Evolutionary conservation across 2,329 filamentous ascomycete genomes (phyloP), one percentile per base, ranked within the genome.

Genomic region (Pseudocercospora musae): DNA sequence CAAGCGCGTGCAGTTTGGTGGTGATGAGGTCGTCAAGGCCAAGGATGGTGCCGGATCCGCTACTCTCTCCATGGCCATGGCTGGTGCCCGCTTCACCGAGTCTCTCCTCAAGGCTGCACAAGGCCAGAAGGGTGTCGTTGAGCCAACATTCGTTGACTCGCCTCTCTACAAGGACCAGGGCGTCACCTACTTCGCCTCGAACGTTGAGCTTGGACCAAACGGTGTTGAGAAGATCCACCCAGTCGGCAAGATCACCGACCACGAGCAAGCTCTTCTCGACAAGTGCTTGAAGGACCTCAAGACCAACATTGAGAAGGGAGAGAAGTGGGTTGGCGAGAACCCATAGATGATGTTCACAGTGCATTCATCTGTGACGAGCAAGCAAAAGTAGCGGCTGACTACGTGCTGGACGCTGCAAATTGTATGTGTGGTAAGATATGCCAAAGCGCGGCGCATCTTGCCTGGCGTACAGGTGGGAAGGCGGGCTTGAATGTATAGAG

Each of bases 141-240:
- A 99, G 89, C 93, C 93, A 72, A 93, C 94, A 67, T 99, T 96
- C 75, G 93, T 99, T 76, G 92, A 99, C 82, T 94, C 89, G 78
- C 93, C 94, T 68, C 88, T 98, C 71, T 98, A 92, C 91, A 97
- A 97, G 89, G 92, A 97, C 84, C 90, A 96, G 84, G 95, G 94
- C 76, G 87, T 96, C 75, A 90, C 96, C 65, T 99, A 96, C 90
- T 99, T 99, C 84, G 89, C 92, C 77, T 93, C 90, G 82, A 89
- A 87, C 80, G 91, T 99, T 77, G 91, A 96, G 85, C 91, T 99
- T 75, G 95, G 95, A 82, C 92, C 93, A 78, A 89, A 94, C 79
- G 95, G 95, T 84, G 94, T 96, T 70, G 88, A 95, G 86, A 90
- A 96, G 87, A 94, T 98, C 79, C 85, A 89, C 78, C 88, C 90